Evolutionary conservation across 2,329 filamentous ascomycete species (phyloP), one percentile per base, ranked within the genome.

Genomic region (Fusarium tupiense): DNA sequence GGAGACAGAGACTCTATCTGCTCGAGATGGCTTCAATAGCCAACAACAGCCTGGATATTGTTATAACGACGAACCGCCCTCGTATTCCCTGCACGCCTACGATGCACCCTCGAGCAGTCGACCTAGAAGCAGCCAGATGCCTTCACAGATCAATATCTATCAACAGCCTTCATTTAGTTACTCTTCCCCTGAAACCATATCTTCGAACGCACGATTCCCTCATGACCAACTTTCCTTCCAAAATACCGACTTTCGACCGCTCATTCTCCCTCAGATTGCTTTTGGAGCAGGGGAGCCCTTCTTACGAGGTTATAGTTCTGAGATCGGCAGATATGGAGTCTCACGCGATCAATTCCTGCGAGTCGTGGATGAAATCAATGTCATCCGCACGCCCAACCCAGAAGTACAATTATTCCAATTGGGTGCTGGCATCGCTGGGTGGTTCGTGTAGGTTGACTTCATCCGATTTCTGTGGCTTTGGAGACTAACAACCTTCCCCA

Each of bases 221-320:
- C 50, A 14, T 8, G 19, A 1, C 29, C 24, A 37, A 24, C 6
- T 12, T 14, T 14, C 41, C 4, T 19, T 11, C 20, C 20, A n/a
- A 37, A 37, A n/a, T 16, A 22, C 11, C 13, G n/a, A n/a, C 6
- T 52, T 59, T 14, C 31, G 43, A 12, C 57, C 33, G 1, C 24
- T 59, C 4, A 22, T 19, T 9, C 24, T 59, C 3, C 57, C 57
- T 5, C 57, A 59, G 13, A 19, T 16, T 29, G 31, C 43, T 8
- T 50, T 59, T 11, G 43, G 57, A 50, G n/a, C 24, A n/a, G 57
- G 57, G 3, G 57, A 59, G 33, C 57, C 33, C 7, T 59, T 59
- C 13, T 17, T 59, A 5, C 33, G 33, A 29, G 57, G 57, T 3
- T 59, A 59, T 7, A 52, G 57, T 26, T 38, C 31, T 20, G 57